Conservation (phyloP, 768 basidiomycete species). For the Pisolithus orientalis region DNA sequence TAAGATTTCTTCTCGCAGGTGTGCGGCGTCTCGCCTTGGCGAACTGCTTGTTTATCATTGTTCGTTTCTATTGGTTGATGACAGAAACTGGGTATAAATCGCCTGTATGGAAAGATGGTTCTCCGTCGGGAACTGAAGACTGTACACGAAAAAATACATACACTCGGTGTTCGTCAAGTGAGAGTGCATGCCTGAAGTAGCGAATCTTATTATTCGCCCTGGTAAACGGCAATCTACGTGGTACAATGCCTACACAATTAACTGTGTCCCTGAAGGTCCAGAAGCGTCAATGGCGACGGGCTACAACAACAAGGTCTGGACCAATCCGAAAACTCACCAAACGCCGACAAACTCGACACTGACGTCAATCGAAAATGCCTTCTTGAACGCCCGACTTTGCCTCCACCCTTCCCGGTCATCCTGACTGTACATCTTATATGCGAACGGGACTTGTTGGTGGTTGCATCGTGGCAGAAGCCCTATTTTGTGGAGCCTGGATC, state of each 20-base stretch:
- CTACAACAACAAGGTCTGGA: not conserved
- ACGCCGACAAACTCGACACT: constrained; percentile 70
- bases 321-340: constrained; percentile 39
- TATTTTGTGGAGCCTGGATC: constrained; percentile 54
- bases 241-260: constrained; percentile 60
- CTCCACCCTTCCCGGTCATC: constrained; percentile 54
- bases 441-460: constrained; percentile 73
- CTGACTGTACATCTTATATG: constrained; percentile 56
- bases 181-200: constrained; percentile 63
- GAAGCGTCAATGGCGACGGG: not conserved
- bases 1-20: constrained; percentile 18
- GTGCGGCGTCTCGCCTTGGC: constrained; percentile 44
- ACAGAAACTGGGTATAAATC: constrained; percentile 29
- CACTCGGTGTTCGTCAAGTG: constrained; percentile 54
- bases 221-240: constrained; percentile 61
- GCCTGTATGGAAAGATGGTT: constrained; percentile 10
- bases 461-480: constrained; percentile 67
- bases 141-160: constrained; percentile 28
- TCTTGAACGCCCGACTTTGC: constrained; percentile 65
- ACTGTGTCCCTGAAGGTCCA: constrained; percentile 57
- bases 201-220: constrained; percentile 53
- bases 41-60: constrained; percentile 33
- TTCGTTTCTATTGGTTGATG: constrained; percentile 38
- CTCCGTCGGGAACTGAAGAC: constrained; percentile 27
- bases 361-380: constrained; percentile 67